phyloP scores from a whole-genome alignment of 176 grass and related monocot genomes.

The Neostapfia colusana region DNA sequence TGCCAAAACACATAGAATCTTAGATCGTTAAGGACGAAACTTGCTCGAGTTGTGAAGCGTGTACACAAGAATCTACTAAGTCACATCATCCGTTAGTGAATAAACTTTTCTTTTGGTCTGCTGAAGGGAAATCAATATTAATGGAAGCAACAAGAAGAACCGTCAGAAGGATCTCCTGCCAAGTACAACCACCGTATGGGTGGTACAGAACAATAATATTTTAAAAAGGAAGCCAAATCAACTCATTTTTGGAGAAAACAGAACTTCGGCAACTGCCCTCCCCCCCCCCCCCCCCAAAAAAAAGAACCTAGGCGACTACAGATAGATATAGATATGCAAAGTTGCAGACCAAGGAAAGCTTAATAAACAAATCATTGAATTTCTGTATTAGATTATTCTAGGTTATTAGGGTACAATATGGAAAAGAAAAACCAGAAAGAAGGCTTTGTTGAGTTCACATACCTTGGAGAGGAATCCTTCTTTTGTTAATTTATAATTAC shows the following conservation, averaged over 20 bases:
- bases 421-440: not conserved
- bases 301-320: not conserved
- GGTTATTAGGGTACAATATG: not conserved
- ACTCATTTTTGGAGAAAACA: constrained; percentile 23
- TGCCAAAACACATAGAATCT: not conserved
- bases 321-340: not conserved
- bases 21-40: not conserved
- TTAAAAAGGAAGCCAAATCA: not conserved
- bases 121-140: constrained; percentile 4
- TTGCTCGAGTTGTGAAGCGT: not conserved
- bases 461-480: constrained; percentile 95
- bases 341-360: not conserved
- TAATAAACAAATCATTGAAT: constrained; percentile 1
- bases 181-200: constrained; percentile 33
- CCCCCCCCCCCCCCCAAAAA: not conserved
- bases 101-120: not conserved
- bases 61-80: too few species aligned
- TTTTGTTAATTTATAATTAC: constrained; percentile 87
- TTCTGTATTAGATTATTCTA: not conserved
- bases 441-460: constrained; percentile 35
- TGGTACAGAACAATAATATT: constrained; percentile 32
- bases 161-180: constrained; percentile 20
- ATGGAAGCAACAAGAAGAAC: constrained; percentile 4
- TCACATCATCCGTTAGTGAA: not conserved
- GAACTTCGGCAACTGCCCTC: not conserved